phyloP scores from a whole-genome alignment of 306 rosid genomes.

The Heteromeles arbutifolia region DNA sequence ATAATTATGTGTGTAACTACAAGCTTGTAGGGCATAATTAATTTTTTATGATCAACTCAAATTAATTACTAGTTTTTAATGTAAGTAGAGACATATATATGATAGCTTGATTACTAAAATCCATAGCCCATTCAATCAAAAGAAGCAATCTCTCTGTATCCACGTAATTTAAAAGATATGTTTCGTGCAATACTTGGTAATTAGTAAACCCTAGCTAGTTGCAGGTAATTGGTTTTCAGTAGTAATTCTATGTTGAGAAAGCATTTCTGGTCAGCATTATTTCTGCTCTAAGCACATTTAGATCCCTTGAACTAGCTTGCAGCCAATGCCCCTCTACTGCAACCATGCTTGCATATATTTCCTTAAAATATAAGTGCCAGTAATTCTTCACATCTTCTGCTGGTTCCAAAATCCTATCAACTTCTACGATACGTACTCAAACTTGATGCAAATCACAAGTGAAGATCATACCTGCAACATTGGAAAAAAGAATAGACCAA shows the following conservation, averaged over 20 bases:
- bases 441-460: slow-evolving; percentile 6
- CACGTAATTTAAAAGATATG: background rate
- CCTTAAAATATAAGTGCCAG: background rate
- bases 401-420: background rate
- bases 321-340: slow-evolving; percentile 47
- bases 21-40: too few species aligned
- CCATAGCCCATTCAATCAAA: background rate
- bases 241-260: slow-evolving; percentile 17
- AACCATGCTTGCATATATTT: background rate
- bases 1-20: too few species aligned
- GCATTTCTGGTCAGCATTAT: slow-evolving; percentile 13
- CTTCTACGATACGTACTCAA: slow-evolving; percentile 1
- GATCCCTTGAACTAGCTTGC: slow-evolving; percentile 27
- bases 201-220: background rate
- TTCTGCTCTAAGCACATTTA: slow-evolving; percentile 24
- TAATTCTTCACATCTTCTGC: background rate
- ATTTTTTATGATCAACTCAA: too few species aligned
- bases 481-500: background rate
- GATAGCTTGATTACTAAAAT: background rate
- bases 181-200: background rate
- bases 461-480: slow-evolving; percentile 12
- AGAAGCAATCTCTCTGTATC: background rate
- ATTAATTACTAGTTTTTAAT: too few species aligned
- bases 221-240: slow-evolving; percentile 25
- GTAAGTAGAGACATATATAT: background rate